These are phyloP conservation scores for Botryotinia convoluta DNA, from an alignment of 2,329 filamentous ascomycete species.

Conservation along the genomic window DNA sequence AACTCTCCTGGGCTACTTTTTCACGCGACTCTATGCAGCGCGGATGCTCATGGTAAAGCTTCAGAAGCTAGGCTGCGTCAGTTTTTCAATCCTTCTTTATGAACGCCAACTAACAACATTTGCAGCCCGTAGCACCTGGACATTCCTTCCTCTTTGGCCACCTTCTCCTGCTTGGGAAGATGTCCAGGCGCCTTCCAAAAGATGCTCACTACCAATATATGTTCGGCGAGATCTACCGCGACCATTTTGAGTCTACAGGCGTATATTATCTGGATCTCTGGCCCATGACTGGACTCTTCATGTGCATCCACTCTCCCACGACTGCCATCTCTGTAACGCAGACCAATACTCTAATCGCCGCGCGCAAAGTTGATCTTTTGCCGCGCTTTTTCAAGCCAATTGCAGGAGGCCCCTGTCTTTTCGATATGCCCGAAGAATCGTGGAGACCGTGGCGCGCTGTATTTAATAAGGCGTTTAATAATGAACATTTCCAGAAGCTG, in stretches of 20 bases:
- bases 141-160: not conserved
- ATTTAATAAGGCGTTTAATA: slow-evolving; percentile 30
- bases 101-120: not conserved
- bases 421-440: slow-evolving; percentile 25
- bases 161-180: not conserved
- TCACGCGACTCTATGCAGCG: not conserved
- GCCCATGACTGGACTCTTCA: slow-evolving; percentile 26
- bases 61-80: not conserved
- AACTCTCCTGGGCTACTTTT: not conserved
- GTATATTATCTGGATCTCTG: slow-evolving; percentile 32
- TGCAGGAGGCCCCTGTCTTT: slow-evolving; percentile 22
- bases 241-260: slow-evolving; percentile 24
- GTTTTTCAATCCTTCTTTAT: not conserved
- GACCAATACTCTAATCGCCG: slow-evolving; percentile 22
- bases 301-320: slow-evolving; percentile 24
- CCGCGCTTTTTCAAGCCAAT: slow-evolving; percentile 24
- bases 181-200: slow-evolving; percentile 12
- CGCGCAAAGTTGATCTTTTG: slow-evolving; percentile 22
- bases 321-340: slow-evolving; percentile 27
- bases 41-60: slow-evolving; percentile 3
- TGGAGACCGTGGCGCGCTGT: slow-evolving; percentile 30
- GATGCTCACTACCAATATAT: slow-evolving; percentile 26
- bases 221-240: slow-evolving; percentile 23
- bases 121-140: not conserved
- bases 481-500: slow-evolving; percentile 19